A percentile compares a stretch with the other conserved stretches of the same genome.
These are phyloP conservation scores for Trametes meyenii DNA, from an alignment of 768 basidiomycete genomes.

Conservation along the genomic window DNA sequence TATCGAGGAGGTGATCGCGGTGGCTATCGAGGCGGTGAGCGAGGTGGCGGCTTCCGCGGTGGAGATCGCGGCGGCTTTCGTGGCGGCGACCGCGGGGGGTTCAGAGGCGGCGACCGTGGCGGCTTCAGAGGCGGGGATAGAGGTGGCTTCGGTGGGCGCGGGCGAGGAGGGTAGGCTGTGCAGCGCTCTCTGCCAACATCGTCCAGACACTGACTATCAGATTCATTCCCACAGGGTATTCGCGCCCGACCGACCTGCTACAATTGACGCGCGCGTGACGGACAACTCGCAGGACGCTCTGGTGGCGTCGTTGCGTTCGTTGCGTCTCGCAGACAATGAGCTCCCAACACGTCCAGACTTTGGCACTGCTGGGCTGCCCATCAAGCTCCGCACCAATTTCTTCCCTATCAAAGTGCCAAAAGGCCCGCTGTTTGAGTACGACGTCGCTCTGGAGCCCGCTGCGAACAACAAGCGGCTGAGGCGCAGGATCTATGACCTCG, in stretches of 20 bases:
- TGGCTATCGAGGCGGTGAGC: slow-evolving; percentile 29
- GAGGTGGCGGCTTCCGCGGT: slow-evolving; percentile 22
- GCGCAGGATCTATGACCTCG: slow-evolving; percentile 50
- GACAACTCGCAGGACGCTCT: slow-evolving; percentile 48
- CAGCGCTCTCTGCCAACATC: slow-evolving; percentile 21
- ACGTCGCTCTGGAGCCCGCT: slow-evolving; percentile 45
- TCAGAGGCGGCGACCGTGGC: slow-evolving; percentile 32
- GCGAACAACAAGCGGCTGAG: slow-evolving; percentile 43
- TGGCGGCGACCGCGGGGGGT: slow-evolving; percentile 30
- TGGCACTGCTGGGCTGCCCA: slow-evolving; percentile 44
- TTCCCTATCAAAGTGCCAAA: slow-evolving; percentile 53
- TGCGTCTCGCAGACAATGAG: slow-evolving; percentile 33
- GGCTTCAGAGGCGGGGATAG: slow-evolving; percentile 33
- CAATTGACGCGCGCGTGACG: slow-evolving; percentile 55
- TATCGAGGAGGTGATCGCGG: slow-evolving; percentile 28
- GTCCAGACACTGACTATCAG: not conserved
- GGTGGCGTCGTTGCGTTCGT: slow-evolving; percentile 38
- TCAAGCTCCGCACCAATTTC: slow-evolving; percentile 57
- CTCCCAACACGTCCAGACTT: slow-evolving; percentile 54
- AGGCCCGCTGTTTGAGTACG: slow-evolving; percentile 51
- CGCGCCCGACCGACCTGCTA: slow-evolving; percentile 41
- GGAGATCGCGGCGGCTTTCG: slow-evolving; percentile 30
- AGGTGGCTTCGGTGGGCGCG: slow-evolving; percentile 34
- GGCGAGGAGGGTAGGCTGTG: slow-evolving; percentile 39
- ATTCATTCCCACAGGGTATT: slow-evolving; percentile 41